These are phyloP conservation scores for Suhomyces tanzawaensis DNA, from an alignment of 805 yeast species.

Conservation along the genomic window DNA sequence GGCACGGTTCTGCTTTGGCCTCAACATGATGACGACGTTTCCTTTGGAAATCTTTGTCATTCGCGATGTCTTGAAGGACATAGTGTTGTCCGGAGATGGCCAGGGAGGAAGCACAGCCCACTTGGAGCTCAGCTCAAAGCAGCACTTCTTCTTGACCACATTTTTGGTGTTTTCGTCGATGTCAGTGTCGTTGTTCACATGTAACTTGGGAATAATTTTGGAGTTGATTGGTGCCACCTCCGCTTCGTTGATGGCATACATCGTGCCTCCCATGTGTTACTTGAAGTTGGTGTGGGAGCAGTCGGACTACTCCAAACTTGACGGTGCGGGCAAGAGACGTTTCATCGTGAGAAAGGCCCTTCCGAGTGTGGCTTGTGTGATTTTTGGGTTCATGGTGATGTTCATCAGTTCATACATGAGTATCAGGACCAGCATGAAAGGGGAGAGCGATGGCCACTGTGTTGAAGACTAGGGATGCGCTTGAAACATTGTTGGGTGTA, in stretches of 20 bases:
- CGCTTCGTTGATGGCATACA: slow-evolving; percentile 89
- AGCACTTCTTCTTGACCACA: slow-evolving; percentile 66
- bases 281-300: slow-evolving; percentile 56
- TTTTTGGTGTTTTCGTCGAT: slow-evolving; percentile 64
- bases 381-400: slow-evolving; percentile 78
- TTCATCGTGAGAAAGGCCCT: slow-evolving; percentile 43
- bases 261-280: slow-evolving; percentile 83
- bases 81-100: slow-evolving; percentile 33
- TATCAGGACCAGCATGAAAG: slow-evolving; percentile 42
- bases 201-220: slow-evolving; percentile 84
- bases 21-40: slow-evolving; percentile 88
- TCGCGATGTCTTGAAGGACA: slow-evolving; percentile 78
- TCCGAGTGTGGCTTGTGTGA: slow-evolving; percentile 59
- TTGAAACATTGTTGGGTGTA: too few relatives aligned
- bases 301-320: slow-evolving; percentile 27
- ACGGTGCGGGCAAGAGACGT: slow-evolving; percentile 21
- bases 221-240: slow-evolving; percentile 92
- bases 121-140: slow-evolving; percentile 41
- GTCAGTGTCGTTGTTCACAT: slow-evolving; percentile 73
- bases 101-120: slow-evolving; percentile 30
- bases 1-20: slow-evolving; percentile 87
- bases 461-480: slow-evolving; percentile 24
- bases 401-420: slow-evolving; percentile 78
- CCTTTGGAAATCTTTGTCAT: slow-evolving; percentile 91
- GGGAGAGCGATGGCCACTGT: slow-evolving; percentile 50